Evolutionary conservation across 495 filamentous ascomycete genomes (phyloP).

Genomic region (Neurospora sp.): DNA sequence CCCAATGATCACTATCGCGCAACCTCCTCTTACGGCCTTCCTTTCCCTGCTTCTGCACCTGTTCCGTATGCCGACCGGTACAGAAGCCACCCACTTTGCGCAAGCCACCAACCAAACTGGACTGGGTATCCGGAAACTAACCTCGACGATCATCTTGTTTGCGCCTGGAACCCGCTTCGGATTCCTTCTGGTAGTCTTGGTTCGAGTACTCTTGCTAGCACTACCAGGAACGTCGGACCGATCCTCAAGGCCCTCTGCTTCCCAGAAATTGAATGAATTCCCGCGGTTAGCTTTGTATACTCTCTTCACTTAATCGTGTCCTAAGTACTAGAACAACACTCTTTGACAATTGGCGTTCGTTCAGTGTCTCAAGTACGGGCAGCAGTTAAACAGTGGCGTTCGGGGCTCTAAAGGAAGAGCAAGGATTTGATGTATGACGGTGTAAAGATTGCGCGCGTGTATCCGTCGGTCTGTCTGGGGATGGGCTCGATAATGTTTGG

Average conservation of each 20-base stretch:
- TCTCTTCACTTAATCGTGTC: neutral
- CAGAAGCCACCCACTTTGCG: neutral
- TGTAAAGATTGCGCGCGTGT: neutral
- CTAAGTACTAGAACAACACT: neutral
- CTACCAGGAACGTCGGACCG: neutral
- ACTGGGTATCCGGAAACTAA: slow-evolving; percentile 3
- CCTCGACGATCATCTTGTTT: slow-evolving; percentile 24
- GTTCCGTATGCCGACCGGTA: neutral
- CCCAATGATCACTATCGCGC: neutral
- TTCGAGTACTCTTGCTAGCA: neutral
- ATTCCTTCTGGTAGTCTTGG: neutral
- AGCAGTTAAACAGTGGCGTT: neutral
- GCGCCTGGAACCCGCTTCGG: neutral
- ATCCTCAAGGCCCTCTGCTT: neutral
- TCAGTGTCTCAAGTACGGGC: neutral
- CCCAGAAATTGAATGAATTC: neutral
- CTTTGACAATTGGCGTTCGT: neutral
- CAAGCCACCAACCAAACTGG: neutral
- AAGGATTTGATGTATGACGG: neutral
- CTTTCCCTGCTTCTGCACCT: neutral
- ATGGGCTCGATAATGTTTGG: neutral
- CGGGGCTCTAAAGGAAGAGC: neutral
- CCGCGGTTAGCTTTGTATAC: neutral
- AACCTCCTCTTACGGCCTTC: neutral
- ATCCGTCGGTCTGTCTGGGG: neutral